Conservation (phyloP, 352 stramenopile genomes). For the Globisporangium rhizosaccharum region DNA sequence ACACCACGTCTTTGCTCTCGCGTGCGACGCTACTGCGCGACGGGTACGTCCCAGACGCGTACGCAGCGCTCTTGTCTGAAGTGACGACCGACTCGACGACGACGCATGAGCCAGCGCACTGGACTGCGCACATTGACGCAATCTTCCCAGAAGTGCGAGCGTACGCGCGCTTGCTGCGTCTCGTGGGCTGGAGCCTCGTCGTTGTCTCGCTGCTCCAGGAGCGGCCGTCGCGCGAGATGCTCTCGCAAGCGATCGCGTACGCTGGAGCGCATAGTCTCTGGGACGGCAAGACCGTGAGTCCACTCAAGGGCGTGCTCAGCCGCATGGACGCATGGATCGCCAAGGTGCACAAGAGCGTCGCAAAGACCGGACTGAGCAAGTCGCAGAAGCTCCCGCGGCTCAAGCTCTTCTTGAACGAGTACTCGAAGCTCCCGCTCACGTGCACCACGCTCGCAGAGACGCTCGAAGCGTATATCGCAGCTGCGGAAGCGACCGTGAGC, state of each 20-base stretch:
- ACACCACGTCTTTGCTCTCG: conserved; percentile 32
- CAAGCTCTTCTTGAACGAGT: conserved; percentile 81
- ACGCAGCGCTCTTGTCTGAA: conserved; percentile 32
- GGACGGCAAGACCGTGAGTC: conserved; percentile 56
- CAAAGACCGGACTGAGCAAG: conserved; percentile 45
- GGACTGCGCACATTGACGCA: conserved; percentile 36
- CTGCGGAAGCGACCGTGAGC: conserved; percentile 16
- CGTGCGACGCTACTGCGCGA: conserved; percentile 24
- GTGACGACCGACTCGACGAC: conserved; percentile 1
- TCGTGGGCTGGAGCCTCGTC: conserved; percentile 69
- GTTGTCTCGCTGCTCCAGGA: conserved; percentile 74
- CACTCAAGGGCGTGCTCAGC: conserved; percentile 65
- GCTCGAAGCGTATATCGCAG: conserved; percentile 30
- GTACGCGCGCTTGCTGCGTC: conserved; percentile 57
- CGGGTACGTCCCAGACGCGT: conserved; percentile 45
- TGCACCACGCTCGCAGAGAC: conserved; percentile 26
- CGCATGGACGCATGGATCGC: conserved; percentile 80
- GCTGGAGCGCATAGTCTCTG: conserved; percentile 55
- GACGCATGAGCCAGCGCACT: background rate
- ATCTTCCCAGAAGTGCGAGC: conserved; percentile 65
- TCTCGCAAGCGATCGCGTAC: conserved; percentile 60
- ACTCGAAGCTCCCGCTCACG: conserved; percentile 83
- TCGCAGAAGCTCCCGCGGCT: conserved; percentile 53
- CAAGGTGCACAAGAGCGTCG: conserved; percentile 70
- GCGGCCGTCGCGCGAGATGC: conserved; percentile 52